Base-by-base conservation (phyloP, 2,329 filamentous ascomycete genomes). In the Pseudogymnoascus sp. region DNA sequence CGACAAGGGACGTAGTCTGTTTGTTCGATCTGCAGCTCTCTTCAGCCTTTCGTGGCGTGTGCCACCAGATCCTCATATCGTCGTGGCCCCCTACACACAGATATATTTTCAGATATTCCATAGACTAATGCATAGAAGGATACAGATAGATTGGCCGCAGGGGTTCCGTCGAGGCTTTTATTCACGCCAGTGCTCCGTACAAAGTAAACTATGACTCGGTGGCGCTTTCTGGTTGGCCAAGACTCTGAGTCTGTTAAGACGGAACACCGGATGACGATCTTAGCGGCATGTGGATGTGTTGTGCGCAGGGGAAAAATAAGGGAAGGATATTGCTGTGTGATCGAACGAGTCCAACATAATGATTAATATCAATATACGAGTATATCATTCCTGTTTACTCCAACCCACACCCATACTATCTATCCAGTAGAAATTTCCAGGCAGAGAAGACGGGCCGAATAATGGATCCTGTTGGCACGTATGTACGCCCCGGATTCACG, bases 191-290 rank as follows among this genome's bases (percentile, higher is more conserved):
- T 30, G 2, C n/a, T 19, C 25, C n/a, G 25, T 11, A 11, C 25
- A 55, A 19, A 55, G 45, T 55, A 33, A 52, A 55, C 45, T 33
- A 49, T 28, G 42, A 28, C 42, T 16, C 42, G 45, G 25, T 55
- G 45, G 45, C 45, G 45, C n/a, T 55, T 55, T 55, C 8, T 33
- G n/a, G 45, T 30, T 55, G n/a, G 45, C 25, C 45, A 55, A 55
- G 45, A 30, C 45, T 55, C 4, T 19, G 25, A 12, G 25, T 55
- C 25, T 12, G 49, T 55, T 55, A 55, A 55, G 28, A 55, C 49
- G 49, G 49, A 55, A 55, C 49, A 55, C 8, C n/a, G 9, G 28
- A 33, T 55, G 49, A 33, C 19, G 49, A 55, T 55, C 49, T 52
- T 52, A 33, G 8, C 49, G 25, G 9, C 5, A 55, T 55, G 28